These are phyloP conservation scores for Mollisiaceae sp. DNA, from an alignment of 2,329 filamentous ascomycete species.

Conservation along the genomic window DNA sequence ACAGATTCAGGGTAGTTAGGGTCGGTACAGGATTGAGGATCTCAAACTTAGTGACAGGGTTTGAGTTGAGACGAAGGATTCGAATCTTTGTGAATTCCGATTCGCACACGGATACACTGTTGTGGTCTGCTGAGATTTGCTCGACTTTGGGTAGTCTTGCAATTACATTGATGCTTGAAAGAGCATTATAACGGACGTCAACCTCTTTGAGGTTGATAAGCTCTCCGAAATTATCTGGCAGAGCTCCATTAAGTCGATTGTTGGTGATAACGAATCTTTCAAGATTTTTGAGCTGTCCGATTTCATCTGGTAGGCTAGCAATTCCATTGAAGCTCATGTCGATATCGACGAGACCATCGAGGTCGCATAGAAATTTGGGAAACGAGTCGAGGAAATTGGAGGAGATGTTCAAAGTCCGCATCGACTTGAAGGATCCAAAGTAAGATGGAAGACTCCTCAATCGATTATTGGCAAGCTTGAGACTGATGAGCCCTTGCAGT, in stretches of 20 bases:
- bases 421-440: conserved; percentile 78
- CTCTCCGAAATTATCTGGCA: conserved; percentile 75
- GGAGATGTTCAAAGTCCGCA: conserved; percentile 88
- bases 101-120: conserved; percentile 86
- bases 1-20: conserved; percentile 84
- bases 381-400: conserved; percentile 91
- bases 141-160: conserved; percentile 85
- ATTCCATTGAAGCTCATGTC: conserved; percentile 98
- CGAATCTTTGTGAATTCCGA: conserved; percentile 87
- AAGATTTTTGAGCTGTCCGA: conserved; percentile 78
- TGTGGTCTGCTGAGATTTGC: conserved; percentile 88
- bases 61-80: conserved; percentile 88
- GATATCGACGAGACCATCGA: conserved; percentile 85
- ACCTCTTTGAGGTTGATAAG: conserved; percentile 83
- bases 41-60: conserved; percentile 93
- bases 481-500: conserved; percentile 77
- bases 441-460: conserved; percentile 79
- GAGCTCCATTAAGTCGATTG: conserved; percentile 79
- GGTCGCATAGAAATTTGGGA: conserved; percentile 80
- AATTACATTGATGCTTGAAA: conserved; percentile 87
- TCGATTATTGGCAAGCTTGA: conserved; percentile 94
- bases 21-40: conserved; percentile 78
- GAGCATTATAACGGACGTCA: conserved; percentile 91
- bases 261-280: conserved; percentile 96
- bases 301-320: conserved; percentile 72